These are phyloP conservation scores for Exsudoporus frostii DNA, from an alignment of 768 basidiomycete species.

Conservation along the genomic window DNA sequence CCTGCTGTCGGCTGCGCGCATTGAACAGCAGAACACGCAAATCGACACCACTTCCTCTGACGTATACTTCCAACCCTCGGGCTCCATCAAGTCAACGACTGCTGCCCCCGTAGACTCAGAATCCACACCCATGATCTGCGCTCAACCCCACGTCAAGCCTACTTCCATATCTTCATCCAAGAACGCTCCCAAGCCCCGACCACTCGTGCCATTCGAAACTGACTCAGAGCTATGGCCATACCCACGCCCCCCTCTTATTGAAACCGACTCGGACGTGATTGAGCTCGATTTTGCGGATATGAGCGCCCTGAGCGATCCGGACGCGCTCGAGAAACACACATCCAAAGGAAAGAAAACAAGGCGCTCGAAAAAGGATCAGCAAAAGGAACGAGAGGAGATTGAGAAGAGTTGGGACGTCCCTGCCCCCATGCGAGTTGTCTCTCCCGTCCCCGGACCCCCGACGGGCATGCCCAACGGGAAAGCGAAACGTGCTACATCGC, in stretches of 20 bases:
- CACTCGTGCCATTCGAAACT: slow-evolving; percentile 58
- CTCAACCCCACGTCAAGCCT: slow-evolving; percentile 7
- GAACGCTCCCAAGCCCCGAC: slow-evolving; percentile 30
- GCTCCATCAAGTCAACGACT: neutral
- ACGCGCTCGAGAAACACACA: slow-evolving; percentile 44
- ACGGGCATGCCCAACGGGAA: slow-evolving; percentile 25
- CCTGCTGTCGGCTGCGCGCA: slow-evolving; percentile 23
- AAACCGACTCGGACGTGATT: slow-evolving; percentile 55
- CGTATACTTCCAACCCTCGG: slow-evolving; percentile 2
- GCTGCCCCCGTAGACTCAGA: slow-evolving; percentile 2
- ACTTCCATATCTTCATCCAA: slow-evolving; percentile 13
- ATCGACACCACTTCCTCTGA: slow-evolving; percentile 3
- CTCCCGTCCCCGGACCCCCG: slow-evolving; percentile 7
- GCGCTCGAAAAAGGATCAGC: slow-evolving; percentile 33
- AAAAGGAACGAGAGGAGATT: slow-evolving; percentile 45
- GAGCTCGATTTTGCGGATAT: slow-evolving; percentile 77
- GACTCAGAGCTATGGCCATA: slow-evolving; percentile 75
- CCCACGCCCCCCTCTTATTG: slow-evolving; percentile 45
- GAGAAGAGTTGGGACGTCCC: slow-evolving; percentile 65
- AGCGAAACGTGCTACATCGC: slow-evolving; percentile 12
- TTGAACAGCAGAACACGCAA: slow-evolving; percentile 16
- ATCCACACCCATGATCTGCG: slow-evolving; percentile 11
- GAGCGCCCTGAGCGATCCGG: slow-evolving; percentile 68
- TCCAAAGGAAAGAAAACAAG: slow-evolving; percentile 25
- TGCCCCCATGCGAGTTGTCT: slow-evolving; percentile 18